phyloP scores from a whole-genome alignment of 257 asterid genomes.

The Coffea eugenioides region DNA sequence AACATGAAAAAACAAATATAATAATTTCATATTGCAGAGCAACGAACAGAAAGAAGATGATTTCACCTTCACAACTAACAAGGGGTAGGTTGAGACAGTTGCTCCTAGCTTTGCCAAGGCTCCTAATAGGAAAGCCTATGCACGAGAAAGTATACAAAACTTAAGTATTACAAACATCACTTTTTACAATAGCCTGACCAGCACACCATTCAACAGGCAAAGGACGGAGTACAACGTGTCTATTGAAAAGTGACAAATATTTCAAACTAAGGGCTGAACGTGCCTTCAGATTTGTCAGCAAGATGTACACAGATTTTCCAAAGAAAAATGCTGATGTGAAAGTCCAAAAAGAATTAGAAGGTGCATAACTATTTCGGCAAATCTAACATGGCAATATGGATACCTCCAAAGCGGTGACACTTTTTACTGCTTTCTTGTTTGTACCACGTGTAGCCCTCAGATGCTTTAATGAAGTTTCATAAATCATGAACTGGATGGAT shows the following conservation, averaged over 20 bases:
- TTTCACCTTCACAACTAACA: constrained; percentile 85
- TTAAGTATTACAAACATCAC: not conserved
- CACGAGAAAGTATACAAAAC: constrained; percentile 11
- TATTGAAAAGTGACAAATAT: not conserved
- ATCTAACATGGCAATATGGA: not conserved
- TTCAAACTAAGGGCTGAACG: not conserved
- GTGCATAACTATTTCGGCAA: not conserved
- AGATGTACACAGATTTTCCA: not conserved
- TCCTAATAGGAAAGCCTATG: constrained; percentile 67
- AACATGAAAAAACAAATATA: not conserved
- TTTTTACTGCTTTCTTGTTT: constrained; percentile 40
- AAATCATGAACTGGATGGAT: constrained; percentile 96
- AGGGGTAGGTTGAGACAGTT: constrained; percentile 81
- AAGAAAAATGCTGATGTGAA: not conserved
- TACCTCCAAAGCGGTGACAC: constrained; percentile 73
- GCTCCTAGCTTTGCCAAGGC: constrained; percentile 96
- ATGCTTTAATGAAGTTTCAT: constrained; percentile 70
- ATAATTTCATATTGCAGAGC: not conserved
- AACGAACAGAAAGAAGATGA: not conserved
- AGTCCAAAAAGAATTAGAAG: not conserved
- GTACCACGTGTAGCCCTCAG: constrained; percentile 63
- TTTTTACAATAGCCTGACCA: not conserved
- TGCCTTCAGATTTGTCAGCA: not conserved
- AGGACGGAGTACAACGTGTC: constrained; percentile 4
- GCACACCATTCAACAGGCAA: not conserved